These are phyloP conservation scores for Strigomonas culicis DNA, from an alignment of 208 protist species.

Conservation along the genomic window DNA sequence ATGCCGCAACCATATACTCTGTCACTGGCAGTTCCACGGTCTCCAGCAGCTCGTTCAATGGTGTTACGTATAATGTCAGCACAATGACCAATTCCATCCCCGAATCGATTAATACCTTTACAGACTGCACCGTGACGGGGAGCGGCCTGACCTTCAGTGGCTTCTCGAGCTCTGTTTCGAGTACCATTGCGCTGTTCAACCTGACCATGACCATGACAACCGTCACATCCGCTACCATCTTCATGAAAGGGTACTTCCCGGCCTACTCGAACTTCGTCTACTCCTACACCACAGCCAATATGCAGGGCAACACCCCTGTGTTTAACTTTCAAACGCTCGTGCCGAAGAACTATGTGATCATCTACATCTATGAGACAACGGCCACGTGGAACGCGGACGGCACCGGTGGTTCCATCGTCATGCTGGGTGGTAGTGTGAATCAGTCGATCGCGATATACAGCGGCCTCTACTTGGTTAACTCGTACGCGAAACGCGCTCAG, in stretches of 20 bases:
- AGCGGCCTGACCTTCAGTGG: too few species aligned
- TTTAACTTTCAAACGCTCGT: background rate
- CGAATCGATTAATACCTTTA: too few species aligned
- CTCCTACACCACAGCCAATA: background rate
- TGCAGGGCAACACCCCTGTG: background rate
- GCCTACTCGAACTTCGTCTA: background rate
- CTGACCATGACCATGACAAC: background rate
- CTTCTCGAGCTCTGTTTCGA: too few species aligned
- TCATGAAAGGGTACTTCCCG: background rate
- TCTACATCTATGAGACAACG: background rate
- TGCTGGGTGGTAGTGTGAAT: background rate
- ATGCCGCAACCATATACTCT: too few species aligned
- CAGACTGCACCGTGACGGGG: too few species aligned
- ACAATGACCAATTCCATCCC: too few species aligned
- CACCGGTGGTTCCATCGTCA: background rate
- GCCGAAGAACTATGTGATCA: background rate
- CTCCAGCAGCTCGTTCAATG: too few species aligned
- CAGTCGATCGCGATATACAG: background rate
- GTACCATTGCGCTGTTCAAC: background rate
- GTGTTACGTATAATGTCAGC: too few species aligned
- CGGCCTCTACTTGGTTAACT: background rate
- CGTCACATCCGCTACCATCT: background rate
- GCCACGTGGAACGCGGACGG: background rate
- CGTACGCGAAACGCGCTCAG: background rate
- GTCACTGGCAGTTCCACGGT: too few species aligned